These are phyloP conservation scores for Colletotrichum sp. DNA, from an alignment of 2,329 filamentous ascomycete species.

Conservation along the genomic window DNA sequence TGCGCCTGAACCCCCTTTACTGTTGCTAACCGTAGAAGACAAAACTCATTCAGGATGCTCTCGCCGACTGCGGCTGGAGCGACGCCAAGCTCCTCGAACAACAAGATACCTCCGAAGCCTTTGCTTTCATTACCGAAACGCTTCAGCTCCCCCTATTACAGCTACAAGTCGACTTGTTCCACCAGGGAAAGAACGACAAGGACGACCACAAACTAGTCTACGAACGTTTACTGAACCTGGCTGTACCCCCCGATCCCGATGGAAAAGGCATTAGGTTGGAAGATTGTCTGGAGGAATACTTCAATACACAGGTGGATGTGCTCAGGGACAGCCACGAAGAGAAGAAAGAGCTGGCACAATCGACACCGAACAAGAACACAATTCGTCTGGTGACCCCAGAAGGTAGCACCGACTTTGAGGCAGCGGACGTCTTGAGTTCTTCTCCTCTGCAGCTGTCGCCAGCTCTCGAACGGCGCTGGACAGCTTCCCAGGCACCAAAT, in stretches of 20 bases:
- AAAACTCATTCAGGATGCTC: constrained; percentile 78
- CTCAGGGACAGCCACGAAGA: constrained; percentile 71
- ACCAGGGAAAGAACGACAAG: constrained; percentile 82
- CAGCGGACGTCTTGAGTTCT: constrained; percentile 36
- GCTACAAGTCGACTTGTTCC: constrained; percentile 92
- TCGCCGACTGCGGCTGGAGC: constrained; percentile 87
- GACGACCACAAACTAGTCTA: constrained; percentile 96
- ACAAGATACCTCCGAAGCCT: constrained; percentile 95
- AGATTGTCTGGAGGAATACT: constrained; percentile 91
- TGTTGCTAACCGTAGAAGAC: constrained; percentile 61
- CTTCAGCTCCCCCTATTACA: constrained; percentile 87
- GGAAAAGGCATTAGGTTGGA: constrained; percentile 80
- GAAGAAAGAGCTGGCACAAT: constrained; percentile 43
- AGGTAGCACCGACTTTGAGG: constrained; percentile 26
- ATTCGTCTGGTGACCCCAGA: constrained; percentile 39
- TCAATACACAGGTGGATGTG: constrained; percentile 93
- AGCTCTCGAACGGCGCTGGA: constrained; percentile 22
- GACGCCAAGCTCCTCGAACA: constrained; percentile 80
- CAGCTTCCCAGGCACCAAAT: constrained; percentile 1
- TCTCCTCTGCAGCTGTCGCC: constrained; percentile 35
- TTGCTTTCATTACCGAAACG: constrained; percentile 91
- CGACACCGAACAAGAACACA: constrained; percentile 32
- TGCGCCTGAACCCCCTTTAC: background rate
- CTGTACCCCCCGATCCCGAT: constrained; percentile 78
- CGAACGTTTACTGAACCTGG: constrained; percentile 87